Evolutionary conservation across 2,329 filamentous ascomycete species (phyloP).

Genomic region (Sphaerulina vaccinii): DNA sequence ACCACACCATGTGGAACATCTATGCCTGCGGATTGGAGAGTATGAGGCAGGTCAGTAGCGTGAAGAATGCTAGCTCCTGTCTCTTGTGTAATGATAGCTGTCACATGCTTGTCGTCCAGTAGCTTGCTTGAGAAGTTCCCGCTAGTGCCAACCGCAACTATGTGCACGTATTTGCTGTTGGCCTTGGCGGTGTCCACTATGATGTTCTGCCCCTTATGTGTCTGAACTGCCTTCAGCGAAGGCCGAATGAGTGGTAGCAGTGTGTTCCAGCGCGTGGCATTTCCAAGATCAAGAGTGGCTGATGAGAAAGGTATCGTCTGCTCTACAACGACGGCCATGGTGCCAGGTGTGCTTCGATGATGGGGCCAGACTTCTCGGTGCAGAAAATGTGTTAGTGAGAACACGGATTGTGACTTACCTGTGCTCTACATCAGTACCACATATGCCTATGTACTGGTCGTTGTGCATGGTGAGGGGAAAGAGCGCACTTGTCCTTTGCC

Average conservation of each 20-base stretch:
- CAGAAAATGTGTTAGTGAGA: too few relatives aligned
- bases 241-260: slow-evolving; percentile 38
- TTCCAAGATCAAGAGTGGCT: slow-evolving; percentile 32
- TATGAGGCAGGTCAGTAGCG: slow-evolving; percentile 31
- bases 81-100: slow-evolving; percentile 34
- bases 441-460: not conserved
- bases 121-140: slow-evolving; percentile 39
- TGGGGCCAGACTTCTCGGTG: too few relatives aligned
- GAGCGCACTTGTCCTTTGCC: not conserved
- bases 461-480: slow-evolving; percentile 13
- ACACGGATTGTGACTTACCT: too few relatives aligned
- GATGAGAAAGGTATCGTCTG: slow-evolving; percentile 38
- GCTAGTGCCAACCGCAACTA: slow-evolving; percentile 31
- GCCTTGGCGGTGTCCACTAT: slow-evolving; percentile 35
- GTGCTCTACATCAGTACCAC: too few relatives aligned
- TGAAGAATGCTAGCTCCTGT: slow-evolving; percentile 30
- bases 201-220: slow-evolving; percentile 33
- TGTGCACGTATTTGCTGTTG: slow-evolving; percentile 29
- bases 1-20: slow-evolving; percentile 31
- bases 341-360: not conserved
- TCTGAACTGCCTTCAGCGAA: slow-evolving; percentile 30
- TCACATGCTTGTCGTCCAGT: slow-evolving; percentile 36
- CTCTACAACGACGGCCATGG: slow-evolving; percentile 40
- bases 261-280: slow-evolving; percentile 35
- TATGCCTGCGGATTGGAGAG: slow-evolving; percentile 29